phyloP scores from a whole-genome alignment of 2,329 filamentous ascomycete species.

The Botryotinia convoluta region DNA sequence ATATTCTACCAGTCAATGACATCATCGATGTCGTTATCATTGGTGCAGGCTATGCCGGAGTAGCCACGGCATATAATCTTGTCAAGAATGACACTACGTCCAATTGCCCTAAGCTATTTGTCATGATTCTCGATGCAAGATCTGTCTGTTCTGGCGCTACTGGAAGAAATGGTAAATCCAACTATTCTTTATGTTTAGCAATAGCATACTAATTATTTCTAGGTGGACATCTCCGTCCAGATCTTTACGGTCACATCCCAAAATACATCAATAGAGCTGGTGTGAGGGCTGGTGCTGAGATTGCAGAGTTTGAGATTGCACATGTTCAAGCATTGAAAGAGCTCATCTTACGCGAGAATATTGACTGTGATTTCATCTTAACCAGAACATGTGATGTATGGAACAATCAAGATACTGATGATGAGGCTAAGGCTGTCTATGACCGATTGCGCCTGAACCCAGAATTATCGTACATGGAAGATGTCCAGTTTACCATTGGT shows the following conservation, averaged over 20 bases:
- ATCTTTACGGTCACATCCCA: constrained; percentile 19
- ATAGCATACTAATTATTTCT: background rate
- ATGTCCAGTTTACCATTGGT: background rate
- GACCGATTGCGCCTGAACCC: background rate
- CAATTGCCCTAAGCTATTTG: constrained; percentile 35
- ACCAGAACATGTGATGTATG: constrained; percentile 31
- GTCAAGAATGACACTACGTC: constrained; percentile 42
- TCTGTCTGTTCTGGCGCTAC: constrained; percentile 78
- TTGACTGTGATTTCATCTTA: constrained; percentile 45
- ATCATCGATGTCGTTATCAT: constrained; percentile 28
- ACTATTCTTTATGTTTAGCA: fast-evolving
- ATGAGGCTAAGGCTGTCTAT: constrained; percentile 9
- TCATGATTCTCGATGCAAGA: constrained; percentile 73
- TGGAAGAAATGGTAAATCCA: constrained; percentile 53
- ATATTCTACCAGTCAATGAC: constrained; percentile 18
- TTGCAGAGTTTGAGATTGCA: constrained; percentile 41
- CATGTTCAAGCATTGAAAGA: constrained; percentile 42
- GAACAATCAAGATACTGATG: constrained; percentile 1
- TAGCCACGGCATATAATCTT: constrained; percentile 31
- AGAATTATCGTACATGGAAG: constrained; percentile 12
- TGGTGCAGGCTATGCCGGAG: constrained; percentile 27
- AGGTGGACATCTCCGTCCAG: constrained; percentile 11
- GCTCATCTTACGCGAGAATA: constrained; percentile 40
- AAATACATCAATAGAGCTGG: background rate
- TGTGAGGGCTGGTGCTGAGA: background rate